Percentiles rank a stretch among this genome's conserved stretches.
Evolutionary conservation across 495 filamentous ascomycete genomes (phyloP).

Genomic region (Collariella sp.): DNA sequence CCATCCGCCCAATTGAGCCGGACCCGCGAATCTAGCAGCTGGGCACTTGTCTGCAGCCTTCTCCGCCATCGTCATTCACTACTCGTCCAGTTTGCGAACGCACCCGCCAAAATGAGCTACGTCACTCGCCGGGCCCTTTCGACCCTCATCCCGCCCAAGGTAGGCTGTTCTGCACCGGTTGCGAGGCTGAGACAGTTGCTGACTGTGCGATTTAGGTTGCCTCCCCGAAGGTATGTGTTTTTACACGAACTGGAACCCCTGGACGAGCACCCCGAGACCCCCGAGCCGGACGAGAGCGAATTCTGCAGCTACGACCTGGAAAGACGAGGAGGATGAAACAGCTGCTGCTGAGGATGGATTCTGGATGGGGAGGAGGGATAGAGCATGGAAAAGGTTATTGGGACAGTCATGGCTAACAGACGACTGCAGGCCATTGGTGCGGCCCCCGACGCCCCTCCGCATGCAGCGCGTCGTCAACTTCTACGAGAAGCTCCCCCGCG

Average conservation of each 20-base stretch:
- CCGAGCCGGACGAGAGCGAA: not conserved
- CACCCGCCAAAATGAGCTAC: conserved; percentile 73
- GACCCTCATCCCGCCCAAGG: conserved; percentile 97
- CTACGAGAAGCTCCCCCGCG: conserved; percentile 94
- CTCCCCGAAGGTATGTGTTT: conserved; percentile 76
- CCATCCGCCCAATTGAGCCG: conserved; percentile 17
- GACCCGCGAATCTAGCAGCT: conserved; percentile 11
- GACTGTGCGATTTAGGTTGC: conserved; percentile 48
- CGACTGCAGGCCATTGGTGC: conserved; percentile 69
- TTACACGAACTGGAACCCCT: not conserved
- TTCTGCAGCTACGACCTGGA: not conserved
- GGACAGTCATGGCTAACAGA: not conserved
- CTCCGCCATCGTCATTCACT: conserved; percentile 12
- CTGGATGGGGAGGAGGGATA: not conserved
- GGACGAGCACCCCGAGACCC: not conserved
- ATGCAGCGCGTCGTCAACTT: conserved; percentile 96
- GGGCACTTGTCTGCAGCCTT: not conserved
- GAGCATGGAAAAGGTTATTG: not conserved
- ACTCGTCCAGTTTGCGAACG: conserved; percentile 15
- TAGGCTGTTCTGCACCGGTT: conserved; percentile 35
- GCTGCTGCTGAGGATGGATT: not conserved
- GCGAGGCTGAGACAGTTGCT: conserved; percentile 16
- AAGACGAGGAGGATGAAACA: not conserved
- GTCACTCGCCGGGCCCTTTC: conserved; percentile 82
- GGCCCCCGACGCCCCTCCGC: conserved; percentile 83